A percentile compares a stretch with the other conserved stretches of the same genome.
Evolutionary conservation across 1,139 yeast genomes (phyloP).

Genomic region (Saccharomycopsis hybrid): DNA sequence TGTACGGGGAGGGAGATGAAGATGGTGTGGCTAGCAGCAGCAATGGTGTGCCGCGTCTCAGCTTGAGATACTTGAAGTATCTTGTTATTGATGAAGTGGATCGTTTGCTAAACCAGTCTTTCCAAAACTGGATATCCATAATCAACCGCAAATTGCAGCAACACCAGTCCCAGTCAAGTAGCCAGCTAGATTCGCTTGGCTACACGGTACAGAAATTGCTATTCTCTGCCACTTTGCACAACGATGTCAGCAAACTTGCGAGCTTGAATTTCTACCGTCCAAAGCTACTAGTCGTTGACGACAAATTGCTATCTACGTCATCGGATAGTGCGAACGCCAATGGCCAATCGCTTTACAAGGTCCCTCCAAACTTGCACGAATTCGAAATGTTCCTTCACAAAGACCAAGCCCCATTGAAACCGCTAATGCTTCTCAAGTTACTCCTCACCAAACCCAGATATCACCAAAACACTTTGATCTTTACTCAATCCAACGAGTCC

Average conservation of each 20-base stretch:
- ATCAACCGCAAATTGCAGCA: slow-evolving; percentile 43
- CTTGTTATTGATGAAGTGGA: slow-evolving; percentile 95
- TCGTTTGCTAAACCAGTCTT: slow-evolving; percentile 78
- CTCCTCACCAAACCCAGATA: slow-evolving; percentile 32
- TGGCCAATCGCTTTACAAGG: slow-evolving; percentile 40
- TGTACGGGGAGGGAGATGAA: slow-evolving; percentile 28
- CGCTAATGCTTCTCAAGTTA: slow-evolving; percentile 59
- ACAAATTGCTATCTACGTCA: slow-evolving; percentile 29
- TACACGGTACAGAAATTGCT: slow-evolving; percentile 51
- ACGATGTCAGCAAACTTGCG: slow-evolving; percentile 83
- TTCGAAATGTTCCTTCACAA: slow-evolving; percentile 44
- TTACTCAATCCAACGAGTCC: slow-evolving; percentile 83
- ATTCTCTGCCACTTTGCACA: slow-evolving; percentile 89
- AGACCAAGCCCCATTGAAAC: slow-evolving; percentile 45
- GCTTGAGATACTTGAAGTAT: slow-evolving; percentile 39
- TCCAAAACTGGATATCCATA: slow-evolving; percentile 85
- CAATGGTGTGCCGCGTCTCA: background rate
- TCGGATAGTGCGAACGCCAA: slow-evolving; percentile 39
- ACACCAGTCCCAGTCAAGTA: slow-evolving; percentile 14
- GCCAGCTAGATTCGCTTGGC: slow-evolving; percentile 3
- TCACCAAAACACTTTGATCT: slow-evolving; percentile 46
- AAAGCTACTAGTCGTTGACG: slow-evolving; percentile 63
- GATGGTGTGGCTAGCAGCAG: slow-evolving; percentile 42
- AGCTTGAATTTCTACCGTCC: slow-evolving; percentile 64
- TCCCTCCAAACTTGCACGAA: slow-evolving; percentile 55